Conservation (phyloP, 139 green algal genomes). For the Asterochloris erici region DNA sequence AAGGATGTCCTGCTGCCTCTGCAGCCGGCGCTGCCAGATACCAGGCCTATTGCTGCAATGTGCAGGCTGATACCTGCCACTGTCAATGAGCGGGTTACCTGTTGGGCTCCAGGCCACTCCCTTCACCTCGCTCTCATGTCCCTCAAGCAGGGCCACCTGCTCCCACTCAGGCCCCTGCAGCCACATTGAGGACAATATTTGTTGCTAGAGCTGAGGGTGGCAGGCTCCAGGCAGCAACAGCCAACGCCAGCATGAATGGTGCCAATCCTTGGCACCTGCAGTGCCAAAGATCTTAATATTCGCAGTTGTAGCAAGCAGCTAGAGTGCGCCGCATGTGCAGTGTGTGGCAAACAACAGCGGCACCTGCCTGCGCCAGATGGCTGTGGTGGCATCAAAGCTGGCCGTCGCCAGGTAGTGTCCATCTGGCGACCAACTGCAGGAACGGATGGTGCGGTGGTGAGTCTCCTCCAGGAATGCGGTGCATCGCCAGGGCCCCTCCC, state of each 20-base stretch:
- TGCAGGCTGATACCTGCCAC: not conserved
- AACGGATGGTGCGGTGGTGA: conserved; percentile 77
- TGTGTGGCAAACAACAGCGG: too few relatives aligned
- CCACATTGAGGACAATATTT: not conserved
- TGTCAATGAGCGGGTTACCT: conserved; percentile 24
- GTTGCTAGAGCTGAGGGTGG: too few relatives aligned
- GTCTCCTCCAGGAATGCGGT: conserved; percentile 75
- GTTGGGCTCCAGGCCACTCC: conserved; percentile 79
- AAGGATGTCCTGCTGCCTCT: not conserved
- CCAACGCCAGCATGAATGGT: too few relatives aligned
- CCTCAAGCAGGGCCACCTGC: conserved; percentile 79
- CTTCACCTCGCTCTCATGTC: conserved; percentile 97
- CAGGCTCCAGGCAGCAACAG: too few relatives aligned
- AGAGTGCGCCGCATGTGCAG: too few relatives aligned
- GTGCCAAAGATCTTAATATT: too few relatives aligned
- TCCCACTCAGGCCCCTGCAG: conserved; percentile 65
- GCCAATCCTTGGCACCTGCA: too few relatives aligned
- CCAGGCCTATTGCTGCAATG: not conserved
- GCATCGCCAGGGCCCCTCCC: conserved; percentile 46
- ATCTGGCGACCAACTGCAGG: conserved; percentile 75
- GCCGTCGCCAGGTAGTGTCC: conserved; percentile 76
- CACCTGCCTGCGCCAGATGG: conserved; percentile 73
- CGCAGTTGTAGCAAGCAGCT: not conserved
- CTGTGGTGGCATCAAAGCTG: conserved; percentile 85
- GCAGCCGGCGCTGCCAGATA: not conserved